These are phyloP conservation scores for Lentinula boryana DNA, from an alignment of 768 basidiomycete genomes.

Conservation along the genomic window DNA sequence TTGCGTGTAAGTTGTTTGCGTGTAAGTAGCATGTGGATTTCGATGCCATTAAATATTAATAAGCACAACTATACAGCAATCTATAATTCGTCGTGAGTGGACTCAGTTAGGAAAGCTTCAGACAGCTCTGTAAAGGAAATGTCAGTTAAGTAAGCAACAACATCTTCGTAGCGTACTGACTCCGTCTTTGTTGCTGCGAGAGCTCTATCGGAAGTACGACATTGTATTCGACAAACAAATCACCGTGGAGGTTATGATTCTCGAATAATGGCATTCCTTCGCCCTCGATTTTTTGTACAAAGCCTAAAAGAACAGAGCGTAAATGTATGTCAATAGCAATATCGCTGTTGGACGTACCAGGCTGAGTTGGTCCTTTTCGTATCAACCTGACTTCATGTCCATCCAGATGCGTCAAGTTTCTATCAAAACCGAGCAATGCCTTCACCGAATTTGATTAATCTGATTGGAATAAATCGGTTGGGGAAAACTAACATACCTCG, in stretches of 20 bases:
- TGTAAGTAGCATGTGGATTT: too few species aligned
- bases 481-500: constrained; percentile 51
- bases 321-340: not conserved
- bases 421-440: constrained; percentile 96
- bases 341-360: constrained; percentile 41
- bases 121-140: constrained; percentile 37
- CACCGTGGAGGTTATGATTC: constrained; percentile 51
- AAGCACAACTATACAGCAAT: not conserved
- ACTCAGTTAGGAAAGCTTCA: constrained; percentile 43
- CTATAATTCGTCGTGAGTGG: constrained; percentile 37
- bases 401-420: constrained; percentile 88
- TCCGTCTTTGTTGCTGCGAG: constrained; percentile 57
- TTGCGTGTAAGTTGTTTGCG: too few species aligned
- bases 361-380: constrained; percentile 84
- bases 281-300: constrained; percentile 76
- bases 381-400: constrained; percentile 70
- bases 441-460: constrained; percentile 22
- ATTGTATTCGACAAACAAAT: constrained; percentile 90
- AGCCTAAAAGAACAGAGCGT: constrained; percentile 39
- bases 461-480: not conserved
- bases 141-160: not conserved
- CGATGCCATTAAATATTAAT: not conserved
- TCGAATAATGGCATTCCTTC: constrained; percentile 87
- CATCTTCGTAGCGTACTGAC: constrained; percentile 43
- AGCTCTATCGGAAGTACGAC: constrained; percentile 82